Conservation (phyloP, 305 asterid genomes). For the Fraxinus greggii region DNA sequence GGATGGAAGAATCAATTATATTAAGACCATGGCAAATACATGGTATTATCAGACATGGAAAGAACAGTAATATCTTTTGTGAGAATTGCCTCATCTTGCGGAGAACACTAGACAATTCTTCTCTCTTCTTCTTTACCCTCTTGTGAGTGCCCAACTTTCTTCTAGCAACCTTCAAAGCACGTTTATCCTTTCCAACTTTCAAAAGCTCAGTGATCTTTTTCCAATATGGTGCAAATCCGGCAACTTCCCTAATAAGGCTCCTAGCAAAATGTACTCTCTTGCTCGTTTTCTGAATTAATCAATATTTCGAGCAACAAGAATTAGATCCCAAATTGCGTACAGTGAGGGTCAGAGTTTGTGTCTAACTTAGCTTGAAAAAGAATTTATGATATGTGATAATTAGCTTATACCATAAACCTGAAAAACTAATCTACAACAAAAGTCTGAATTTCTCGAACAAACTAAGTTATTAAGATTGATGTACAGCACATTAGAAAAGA, state of each 20-base stretch:
- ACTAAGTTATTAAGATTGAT: background rate
- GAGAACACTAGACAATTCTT: slow-evolving; percentile 75
- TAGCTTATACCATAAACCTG: background rate
- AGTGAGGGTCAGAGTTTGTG: background rate
- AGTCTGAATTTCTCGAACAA: background rate
- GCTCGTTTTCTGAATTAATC: slow-evolving; percentile 62
- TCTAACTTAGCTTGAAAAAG: background rate
- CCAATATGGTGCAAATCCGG: slow-evolving; percentile 88
- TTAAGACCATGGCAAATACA: background rate
- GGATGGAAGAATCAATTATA: background rate
- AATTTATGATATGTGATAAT: background rate
- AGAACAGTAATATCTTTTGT: background rate
- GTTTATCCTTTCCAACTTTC: slow-evolving; percentile 86
- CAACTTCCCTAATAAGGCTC: slow-evolving; percentile 79
- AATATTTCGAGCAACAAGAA: background rate
- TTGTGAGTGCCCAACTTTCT: slow-evolving; percentile 85
- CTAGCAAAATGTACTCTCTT: slow-evolving; percentile 77
- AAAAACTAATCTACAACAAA: background rate
- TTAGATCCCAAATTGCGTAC: background rate
- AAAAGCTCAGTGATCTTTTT: slow-evolving; percentile 86
- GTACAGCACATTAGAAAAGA: background rate
- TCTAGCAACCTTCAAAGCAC: slow-evolving; percentile 83
- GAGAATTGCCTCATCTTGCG: slow-evolving; percentile 64
- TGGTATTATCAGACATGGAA: background rate
- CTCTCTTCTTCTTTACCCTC: slow-evolving; percentile 85